Conservation (phyloP, 352 stramenopile species). For the Plasmopara halstedii region DNA sequence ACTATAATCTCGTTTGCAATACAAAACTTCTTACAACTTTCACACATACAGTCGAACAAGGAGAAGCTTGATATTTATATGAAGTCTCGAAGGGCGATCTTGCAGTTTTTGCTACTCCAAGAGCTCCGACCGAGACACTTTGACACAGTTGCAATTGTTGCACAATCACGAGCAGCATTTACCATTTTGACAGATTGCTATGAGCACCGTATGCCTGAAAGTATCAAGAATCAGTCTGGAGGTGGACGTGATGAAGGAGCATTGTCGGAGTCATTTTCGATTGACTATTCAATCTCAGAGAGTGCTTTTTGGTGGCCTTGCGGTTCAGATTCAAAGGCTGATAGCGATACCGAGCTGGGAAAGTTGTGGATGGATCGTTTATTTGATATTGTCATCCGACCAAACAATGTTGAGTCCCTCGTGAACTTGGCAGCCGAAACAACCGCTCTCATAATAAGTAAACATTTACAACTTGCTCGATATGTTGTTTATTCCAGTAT, state of each 20-base stretch:
- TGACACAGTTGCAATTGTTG: conserved; percentile 37
- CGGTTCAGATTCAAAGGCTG: conserved; percentile 13
- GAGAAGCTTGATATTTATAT: conserved; percentile 57
- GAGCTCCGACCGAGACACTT: conserved; percentile 41
- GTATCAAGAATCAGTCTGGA: conserved; percentile 7
- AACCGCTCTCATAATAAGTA: conserved; percentile 63
- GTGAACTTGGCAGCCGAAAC: conserved; percentile 73
- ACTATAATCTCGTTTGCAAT: not conserved
- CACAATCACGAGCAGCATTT: conserved; percentile 49
- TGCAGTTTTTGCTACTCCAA: conserved; percentile 53
- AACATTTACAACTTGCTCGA: conserved; percentile 72
- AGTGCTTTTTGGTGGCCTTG: conserved; percentile 81
- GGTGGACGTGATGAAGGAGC: conserved; percentile 53
- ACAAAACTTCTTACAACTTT: conserved; percentile 1
- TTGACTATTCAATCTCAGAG: conserved; percentile 69
- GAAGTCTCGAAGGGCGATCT: conserved; percentile 36
- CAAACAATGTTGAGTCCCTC: conserved; percentile 47
- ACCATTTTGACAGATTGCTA: conserved; percentile 76
- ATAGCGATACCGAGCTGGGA: conserved; percentile 20
- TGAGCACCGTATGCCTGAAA: conserved; percentile 36
- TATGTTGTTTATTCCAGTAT: conserved; percentile 53
- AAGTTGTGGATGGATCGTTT: conserved; percentile 68
- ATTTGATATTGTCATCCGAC: conserved; percentile 56
- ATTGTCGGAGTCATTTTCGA: conserved; percentile 55
- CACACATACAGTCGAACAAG: conserved; percentile 26